These are phyloP conservation scores for Clitoria ternatea DNA, from an alignment of 306 rosid genomes.

Conservation along the genomic window DNA sequence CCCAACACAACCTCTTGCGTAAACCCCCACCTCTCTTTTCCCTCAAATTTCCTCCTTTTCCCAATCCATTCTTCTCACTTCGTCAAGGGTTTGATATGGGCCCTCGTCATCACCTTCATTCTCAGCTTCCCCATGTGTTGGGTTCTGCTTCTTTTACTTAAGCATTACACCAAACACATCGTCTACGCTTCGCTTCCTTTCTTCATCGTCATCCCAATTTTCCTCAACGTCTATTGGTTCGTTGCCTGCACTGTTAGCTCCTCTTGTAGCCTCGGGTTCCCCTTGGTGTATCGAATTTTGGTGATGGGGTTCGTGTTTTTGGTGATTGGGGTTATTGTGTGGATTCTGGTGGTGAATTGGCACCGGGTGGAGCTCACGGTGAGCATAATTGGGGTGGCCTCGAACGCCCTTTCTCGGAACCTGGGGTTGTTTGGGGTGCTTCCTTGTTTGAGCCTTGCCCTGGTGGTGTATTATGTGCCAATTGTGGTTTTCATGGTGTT, in stretches of 20 bases:
- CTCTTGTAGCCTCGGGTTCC: slow-evolving; percentile 56
- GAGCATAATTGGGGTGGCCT: slow-evolving; percentile 69
- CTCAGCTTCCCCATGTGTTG: slow-evolving; percentile 66
- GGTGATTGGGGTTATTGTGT: slow-evolving; percentile 57
- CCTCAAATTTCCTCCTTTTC: not conserved
- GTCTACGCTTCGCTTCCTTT: slow-evolving; percentile 72
- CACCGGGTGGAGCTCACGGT: slow-evolving; percentile 83
- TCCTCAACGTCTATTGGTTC: slow-evolving; percentile 84
- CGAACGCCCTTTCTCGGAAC: slow-evolving; percentile 64
- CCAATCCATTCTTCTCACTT: slow-evolving; percentile 27
- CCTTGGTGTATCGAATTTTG: slow-evolving; percentile 58
- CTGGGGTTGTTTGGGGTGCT: slow-evolving; percentile 59
- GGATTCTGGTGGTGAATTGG: slow-evolving; percentile 82
- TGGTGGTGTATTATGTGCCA: slow-evolving; percentile 62
- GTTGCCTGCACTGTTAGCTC: slow-evolving; percentile 72
- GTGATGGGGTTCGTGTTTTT: slow-evolving; percentile 57
- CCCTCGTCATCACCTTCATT: slow-evolving; percentile 60
- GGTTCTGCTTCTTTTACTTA: slow-evolving; percentile 54
- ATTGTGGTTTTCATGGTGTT: slow-evolving; percentile 74
- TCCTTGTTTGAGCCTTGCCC: slow-evolving; percentile 58
- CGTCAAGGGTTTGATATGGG: slow-evolving; percentile 53
- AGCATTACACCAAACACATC: slow-evolving; percentile 73
- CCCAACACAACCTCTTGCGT: slow-evolving; percentile 53
- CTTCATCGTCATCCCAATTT: slow-evolving; percentile 61
- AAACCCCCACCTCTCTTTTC: too few relatives aligned